phyloP scores from a whole-genome alignment of 768 basidiomycete species.

The Russula ochroleuca region DNA sequence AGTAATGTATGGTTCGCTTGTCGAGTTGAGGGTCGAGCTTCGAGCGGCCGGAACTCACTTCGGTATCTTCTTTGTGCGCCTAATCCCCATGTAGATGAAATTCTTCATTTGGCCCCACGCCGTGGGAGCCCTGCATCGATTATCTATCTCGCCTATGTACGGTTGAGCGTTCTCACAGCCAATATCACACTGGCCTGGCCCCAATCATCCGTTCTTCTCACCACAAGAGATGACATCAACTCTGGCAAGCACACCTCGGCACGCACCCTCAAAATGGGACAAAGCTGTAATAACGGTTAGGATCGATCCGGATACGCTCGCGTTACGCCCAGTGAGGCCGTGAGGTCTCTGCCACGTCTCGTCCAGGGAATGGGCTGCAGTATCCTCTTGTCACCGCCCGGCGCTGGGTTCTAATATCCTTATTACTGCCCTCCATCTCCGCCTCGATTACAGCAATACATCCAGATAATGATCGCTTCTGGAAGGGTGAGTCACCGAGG shows the following conservation, averaged over 20 bases:
- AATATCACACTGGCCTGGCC: background rate
- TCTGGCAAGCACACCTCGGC: background rate
- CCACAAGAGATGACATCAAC: background rate
- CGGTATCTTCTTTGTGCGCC: background rate
- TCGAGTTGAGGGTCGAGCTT: background rate
- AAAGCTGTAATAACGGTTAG: background rate
- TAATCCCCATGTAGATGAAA: background rate
- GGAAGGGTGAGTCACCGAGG: no score
- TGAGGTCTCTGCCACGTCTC: background rate
- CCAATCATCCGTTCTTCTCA: background rate
- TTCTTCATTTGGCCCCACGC: background rate
- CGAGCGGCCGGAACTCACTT: no score
- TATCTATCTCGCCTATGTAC: background rate
- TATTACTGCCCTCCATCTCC: background rate
- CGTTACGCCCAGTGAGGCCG: background rate
- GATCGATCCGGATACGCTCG: background rate
- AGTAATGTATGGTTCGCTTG: background rate
- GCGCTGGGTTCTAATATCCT: background rate
- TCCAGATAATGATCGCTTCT: background rate
- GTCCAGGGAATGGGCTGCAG: background rate
- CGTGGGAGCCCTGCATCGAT: background rate
- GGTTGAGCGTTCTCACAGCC: background rate
- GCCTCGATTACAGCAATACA: background rate
- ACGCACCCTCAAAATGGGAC: background rate
- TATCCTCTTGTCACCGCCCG: background rate